Base-by-base conservation (phyloP, 2,329 filamentous ascomycete species). In the Epichloe typhina region DNA sequence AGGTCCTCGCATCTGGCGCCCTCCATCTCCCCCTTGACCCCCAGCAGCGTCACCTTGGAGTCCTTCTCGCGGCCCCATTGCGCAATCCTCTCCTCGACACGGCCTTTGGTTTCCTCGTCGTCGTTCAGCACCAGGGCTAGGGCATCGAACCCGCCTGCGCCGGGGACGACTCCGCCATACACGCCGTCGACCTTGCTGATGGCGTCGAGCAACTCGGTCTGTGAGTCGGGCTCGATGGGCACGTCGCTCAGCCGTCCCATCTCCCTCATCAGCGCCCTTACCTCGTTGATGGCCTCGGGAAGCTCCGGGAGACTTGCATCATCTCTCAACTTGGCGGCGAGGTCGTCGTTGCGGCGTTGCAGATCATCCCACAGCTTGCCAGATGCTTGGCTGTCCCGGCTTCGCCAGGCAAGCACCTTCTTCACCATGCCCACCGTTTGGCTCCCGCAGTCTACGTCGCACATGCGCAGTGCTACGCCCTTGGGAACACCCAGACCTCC, bases 401-500 rank as follows among this genome's bases (percentile, higher is more conserved):
- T 77, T 48, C 86, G 75, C 93, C 93, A 98, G 35, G 78, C 77
- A 3, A 97, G 74, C 13, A 98, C 87, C 63, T 87, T 80, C 70
- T 91, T 95, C 38, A 96, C 93, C 93, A 98, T 97, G 13, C 88
- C 80, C 0, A 95, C 90, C 7, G 91, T 97, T 71, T 95, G 80
- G 46, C 84, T 91, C 35, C 93, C 93, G 63, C 90, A 95, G 64
- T 94, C 88, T 6, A 98, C 93, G 63, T 98, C 93, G 62, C 89
- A 95, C 84, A 98, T 93, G 53, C 94, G 79, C 57, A 97, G 73
- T 23, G 84, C 78, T 57, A 95, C 71, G 0, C 87, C 88, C 1
- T 66, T 60, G 0, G 91, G 90, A 52, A 97, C 74, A 53, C 74
- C 76, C 49, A 91, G 81, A 15, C 74, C 77, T 5, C 83, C 80